Evolutionary conservation across 192 early-diverging fungal species (phyloP), one percentile per base, ranked within the genome.

Genomic region (Backusella australiensis): DNA sequence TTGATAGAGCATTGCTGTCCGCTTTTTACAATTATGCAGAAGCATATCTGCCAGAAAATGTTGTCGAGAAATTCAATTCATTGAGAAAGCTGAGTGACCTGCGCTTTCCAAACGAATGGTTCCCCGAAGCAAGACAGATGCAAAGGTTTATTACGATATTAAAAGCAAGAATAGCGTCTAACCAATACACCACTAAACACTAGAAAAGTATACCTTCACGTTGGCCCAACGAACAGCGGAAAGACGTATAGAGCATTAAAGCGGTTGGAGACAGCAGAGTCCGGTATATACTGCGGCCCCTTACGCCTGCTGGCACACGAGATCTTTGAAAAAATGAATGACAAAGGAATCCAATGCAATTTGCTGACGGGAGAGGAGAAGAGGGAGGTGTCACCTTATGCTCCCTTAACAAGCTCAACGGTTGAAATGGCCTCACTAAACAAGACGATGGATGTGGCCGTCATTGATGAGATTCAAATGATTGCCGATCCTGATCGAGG

Each of bases 381-480:
- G 32, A 82, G 91, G 5, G 83, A 83, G 46, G 84, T 91, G 1
- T 70, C 74, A 8, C 84, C 87, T 0, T 44, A 76, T 14, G 85
- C 88, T 2, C 81, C 81, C 0, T 76, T 95, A 65, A 85, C 85
- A 32, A 88, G 93, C 35, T 93, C 93, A 56, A 99, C 97, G 3
- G 86, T 99, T 34, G 97, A 99, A 80, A 97, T 99, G 97, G 92
- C 89, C 15, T 86, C 90, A 8, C 39, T 89, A 15, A 75, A 74
- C 39, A 65, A 75, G 7, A 68, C 77, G 12, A 84, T 92, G 46
- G 90, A 98, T 0, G 94, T 98, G 21, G 96, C 94, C 6, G 96
- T 99, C 3, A 83, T 99, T 9, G 97, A 99, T 78, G 97, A 99
- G 78, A 99, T 99, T 83, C 97, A 99, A 81, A 95, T 99, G 95